These are phyloP conservation scores for Pilaira anomala DNA, from an alignment of 192 early-diverging fungal genomes.

Conservation along the genomic window DNA sequence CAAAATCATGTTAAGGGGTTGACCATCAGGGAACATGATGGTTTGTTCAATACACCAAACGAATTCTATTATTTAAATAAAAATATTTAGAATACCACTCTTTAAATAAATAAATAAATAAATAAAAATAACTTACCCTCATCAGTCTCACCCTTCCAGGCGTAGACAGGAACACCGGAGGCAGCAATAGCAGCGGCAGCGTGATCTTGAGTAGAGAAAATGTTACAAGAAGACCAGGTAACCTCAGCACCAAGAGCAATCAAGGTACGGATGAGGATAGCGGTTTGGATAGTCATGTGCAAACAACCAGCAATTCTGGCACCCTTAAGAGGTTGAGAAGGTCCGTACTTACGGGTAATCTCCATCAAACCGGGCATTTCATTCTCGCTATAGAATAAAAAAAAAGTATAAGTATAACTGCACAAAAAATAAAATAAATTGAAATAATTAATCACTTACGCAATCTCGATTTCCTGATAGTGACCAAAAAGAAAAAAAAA, in stretches of 20 bases:
- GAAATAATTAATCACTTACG: constrained; percentile 2
- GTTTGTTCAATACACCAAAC: constrained; percentile 98
- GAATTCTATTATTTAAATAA: constrained; percentile 68
- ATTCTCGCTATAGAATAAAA: constrained; percentile 71
- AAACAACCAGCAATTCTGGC: constrained; percentile 96
- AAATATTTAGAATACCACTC: constrained; percentile 71
- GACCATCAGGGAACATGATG: constrained; percentile 89
- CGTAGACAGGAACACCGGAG: constrained; percentile 93
- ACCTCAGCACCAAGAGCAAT: constrained; percentile 94
- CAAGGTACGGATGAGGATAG: constrained; percentile 97
- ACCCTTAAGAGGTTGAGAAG: constrained; percentile 85
- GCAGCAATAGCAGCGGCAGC: constrained; percentile 97
- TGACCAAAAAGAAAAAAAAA: constrained; percentile 69
- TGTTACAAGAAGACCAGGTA: constrained; percentile 62
- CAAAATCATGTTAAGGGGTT: constrained; percentile 97
- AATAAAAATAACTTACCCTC: constrained; percentile 45
- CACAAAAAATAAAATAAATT: background rate
- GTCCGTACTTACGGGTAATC: constrained; percentile 90
- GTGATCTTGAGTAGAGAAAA: constrained; percentile 99
- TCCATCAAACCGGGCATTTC: constrained; percentile 99
- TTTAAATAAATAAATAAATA: constrained; percentile 10
- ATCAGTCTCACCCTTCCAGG: constrained; percentile 99
- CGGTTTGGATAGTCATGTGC: constrained; percentile 99
- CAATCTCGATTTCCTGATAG: constrained; percentile 77
- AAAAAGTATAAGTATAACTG: background rate